Evolutionary conservation across 2,329 filamentous ascomycete genomes (phyloP).

Genomic region (Hymenoscyphus infarciens): DNA sequence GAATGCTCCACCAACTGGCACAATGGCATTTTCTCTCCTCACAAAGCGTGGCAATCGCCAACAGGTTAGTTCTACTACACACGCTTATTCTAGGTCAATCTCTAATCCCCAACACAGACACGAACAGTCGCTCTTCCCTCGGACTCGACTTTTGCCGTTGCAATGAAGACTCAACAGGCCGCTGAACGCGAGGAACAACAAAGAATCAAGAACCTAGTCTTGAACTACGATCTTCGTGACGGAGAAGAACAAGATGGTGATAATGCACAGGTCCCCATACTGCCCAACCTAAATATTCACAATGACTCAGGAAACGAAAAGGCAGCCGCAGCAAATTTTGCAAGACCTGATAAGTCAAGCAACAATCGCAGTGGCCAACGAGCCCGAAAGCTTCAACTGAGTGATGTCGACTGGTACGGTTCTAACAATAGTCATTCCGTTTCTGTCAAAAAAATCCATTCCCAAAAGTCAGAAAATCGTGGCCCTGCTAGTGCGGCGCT

Average conservation of each 20-base stretch:
- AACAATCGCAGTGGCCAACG: conserved; percentile 65
- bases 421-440: conserved; percentile 24
- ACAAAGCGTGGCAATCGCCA: conserved; percentile 96
- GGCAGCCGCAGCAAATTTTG: conserved; percentile 38
- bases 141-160: conserved; percentile 90
- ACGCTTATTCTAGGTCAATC: neutral
- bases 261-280: conserved; percentile 41
- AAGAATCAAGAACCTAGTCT: conserved; percentile 93
- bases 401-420: conserved; percentile 94
- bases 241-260: conserved; percentile 78
- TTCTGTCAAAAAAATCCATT: conserved; percentile 17
- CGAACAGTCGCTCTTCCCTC: conserved; percentile 85
- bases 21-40: conserved; percentile 95
- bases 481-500: conserved; percentile 4
- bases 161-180: conserved; percentile 93
- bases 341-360: conserved; percentile 36
- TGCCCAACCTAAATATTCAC: conserved; percentile 50
- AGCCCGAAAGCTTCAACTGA: conserved; percentile 85
- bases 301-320: conserved; percentile 54
- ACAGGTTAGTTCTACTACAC: conserved; percentile 57
- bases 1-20: conserved; percentile 44
- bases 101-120: conserved; percentile 54
- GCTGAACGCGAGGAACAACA: conserved; percentile 95
- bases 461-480: neutral
- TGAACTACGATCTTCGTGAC: conserved; percentile 93